phyloP scores from a whole-genome alignment of 2,329 filamentous ascomycete species.

The Plenodomus lindquistii region DNA sequence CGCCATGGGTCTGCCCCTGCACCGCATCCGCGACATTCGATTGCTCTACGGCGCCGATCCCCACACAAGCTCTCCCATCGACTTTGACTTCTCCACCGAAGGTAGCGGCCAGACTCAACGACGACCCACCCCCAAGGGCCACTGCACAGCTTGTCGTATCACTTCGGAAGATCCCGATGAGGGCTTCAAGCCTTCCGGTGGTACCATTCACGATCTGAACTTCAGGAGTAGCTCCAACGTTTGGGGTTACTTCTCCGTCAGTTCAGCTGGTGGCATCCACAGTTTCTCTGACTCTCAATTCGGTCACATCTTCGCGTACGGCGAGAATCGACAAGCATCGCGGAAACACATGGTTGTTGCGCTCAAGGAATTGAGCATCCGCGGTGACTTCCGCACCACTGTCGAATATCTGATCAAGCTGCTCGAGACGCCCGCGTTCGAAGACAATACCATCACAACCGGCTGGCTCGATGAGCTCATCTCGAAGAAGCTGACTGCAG shows the following conservation, averaged over 20 bases:
- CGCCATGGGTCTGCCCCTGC: conserved; percentile 96
- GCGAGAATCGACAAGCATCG: conserved; percentile 93
- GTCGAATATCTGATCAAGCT: conserved; percentile 99
- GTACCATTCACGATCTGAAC: conserved; percentile 98
- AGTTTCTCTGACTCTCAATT: conserved; percentile 99
- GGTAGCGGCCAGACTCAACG: conserved; percentile 83
- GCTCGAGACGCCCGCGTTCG: conserved; percentile 95
- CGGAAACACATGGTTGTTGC: conserved; percentile 99
- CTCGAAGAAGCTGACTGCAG: conserved; percentile 93
- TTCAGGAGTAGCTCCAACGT: conserved; percentile 98
- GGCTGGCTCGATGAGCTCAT: conserved; percentile 99
- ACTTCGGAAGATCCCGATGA: conserved; percentile 98
- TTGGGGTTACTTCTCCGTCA: conserved; percentile 99
- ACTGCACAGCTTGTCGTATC: conserved; percentile 98
- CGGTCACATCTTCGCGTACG: conserved; percentile 98
- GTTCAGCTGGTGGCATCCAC: conserved; percentile 94
- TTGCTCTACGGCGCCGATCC: conserved; percentile 95
- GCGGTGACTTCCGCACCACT: conserved; percentile 97
- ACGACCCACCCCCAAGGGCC: conserved; percentile 88
- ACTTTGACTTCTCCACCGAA: conserved; percentile 93
- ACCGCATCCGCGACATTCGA: conserved; percentile 94
- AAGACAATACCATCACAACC: conserved; percentile 98
- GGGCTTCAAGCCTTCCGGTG: conserved; percentile 98
- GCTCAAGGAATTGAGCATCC: conserved; percentile 97
- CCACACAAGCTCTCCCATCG: conserved; percentile 81